phyloP scores from a whole-genome alignment of 805 yeast genomes.

The Spathaspora hagerdaliae region DNA sequence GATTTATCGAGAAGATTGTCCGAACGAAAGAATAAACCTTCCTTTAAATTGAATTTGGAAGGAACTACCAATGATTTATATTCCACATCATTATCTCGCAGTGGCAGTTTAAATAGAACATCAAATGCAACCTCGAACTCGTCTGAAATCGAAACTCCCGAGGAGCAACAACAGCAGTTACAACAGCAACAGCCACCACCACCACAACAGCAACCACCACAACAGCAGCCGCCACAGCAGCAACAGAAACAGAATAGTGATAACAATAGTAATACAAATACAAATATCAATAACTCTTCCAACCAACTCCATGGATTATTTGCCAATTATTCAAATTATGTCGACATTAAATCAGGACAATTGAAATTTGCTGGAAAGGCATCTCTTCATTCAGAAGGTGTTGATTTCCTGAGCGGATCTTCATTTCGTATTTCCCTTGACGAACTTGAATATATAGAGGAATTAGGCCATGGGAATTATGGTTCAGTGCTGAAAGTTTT shows the following conservation, averaged over 20 bases:
- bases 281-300: conserved; percentile 12
- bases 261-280: too few species aligned
- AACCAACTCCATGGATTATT: conserved; percentile 57
- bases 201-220: conserved; percentile 15
- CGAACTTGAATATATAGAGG: conserved; percentile 78
- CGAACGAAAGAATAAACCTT: conserved; percentile 37
- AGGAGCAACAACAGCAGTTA: conserved; percentile 6
- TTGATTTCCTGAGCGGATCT: conserved; percentile 85
- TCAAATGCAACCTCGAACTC: background rate
- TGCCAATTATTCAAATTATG: conserved; percentile 79
- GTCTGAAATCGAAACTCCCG: conserved; percentile 2
- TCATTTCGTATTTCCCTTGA: conserved; percentile 83
- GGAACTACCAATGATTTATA: conserved; percentile 3
- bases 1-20: conserved; percentile 34
- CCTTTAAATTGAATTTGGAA: conserved; percentile 32
- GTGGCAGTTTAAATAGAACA: conserved; percentile 2
- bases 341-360: conserved; percentile 89
- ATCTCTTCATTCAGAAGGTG: conserved; percentile 85
- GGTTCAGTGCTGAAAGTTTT: conserved; percentile 92
- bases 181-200: conserved; percentile 1
- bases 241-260: too few species aligned
- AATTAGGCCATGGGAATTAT: conserved; percentile 92
- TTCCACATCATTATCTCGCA: conserved; percentile 2
- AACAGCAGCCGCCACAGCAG: background rate
- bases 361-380: conserved; percentile 92